Percentiles rank a stretch among this genome's conserved stretches.
Evolutionary conservation across 169 alveolate species (phyloP).

Genomic region (Babesia divergens): DNA sequence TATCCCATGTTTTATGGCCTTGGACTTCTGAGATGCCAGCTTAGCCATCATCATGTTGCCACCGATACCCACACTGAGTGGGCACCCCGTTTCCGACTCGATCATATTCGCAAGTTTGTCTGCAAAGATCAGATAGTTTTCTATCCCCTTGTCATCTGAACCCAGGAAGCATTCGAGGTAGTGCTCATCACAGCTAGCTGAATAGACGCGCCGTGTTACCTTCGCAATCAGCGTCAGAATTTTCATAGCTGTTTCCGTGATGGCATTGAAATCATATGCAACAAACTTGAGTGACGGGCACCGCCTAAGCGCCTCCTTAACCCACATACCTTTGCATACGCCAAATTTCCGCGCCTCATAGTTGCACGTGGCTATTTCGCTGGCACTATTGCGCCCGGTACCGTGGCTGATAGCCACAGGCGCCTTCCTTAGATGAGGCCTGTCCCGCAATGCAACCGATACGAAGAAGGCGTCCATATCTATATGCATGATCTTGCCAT

Average conservation of each 20-base stretch:
- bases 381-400: slow-evolving; percentile 31
- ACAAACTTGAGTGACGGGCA: slow-evolving; percentile 35
- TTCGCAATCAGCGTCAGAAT: slow-evolving; percentile 9
- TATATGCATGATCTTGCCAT: slow-evolving; percentile 30
- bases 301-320: neutral
- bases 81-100: slow-evolving; percentile 20
- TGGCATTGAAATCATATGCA: slow-evolving; percentile 24
- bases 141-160: neutral
- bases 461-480: slow-evolving; percentile 46
- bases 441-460: slow-evolving; percentile 8
- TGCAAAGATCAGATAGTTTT: neutral
- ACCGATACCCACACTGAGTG: slow-evolving; percentile 31
- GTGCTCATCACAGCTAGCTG: slow-evolving; percentile 40
- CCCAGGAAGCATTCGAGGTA: slow-evolving; percentile 25
- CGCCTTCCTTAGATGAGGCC: slow-evolving; percentile 3
- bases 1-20: slow-evolving; percentile 7
- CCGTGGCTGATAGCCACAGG: slow-evolving; percentile 32
- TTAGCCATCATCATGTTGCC: slow-evolving; percentile 46
- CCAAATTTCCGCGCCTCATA: slow-evolving; percentile 10
- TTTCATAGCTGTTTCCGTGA: slow-evolving; percentile 29
- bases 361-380: slow-evolving; percentile 38
- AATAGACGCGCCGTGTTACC: slow-evolving; percentile 3
- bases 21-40: slow-evolving; percentile 39
- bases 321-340: slow-evolving; percentile 38
- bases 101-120: slow-evolving; percentile 16